Conservation (phyloP, 495 filamentous ascomycete genomes). For the Collariella sp. region DNA sequence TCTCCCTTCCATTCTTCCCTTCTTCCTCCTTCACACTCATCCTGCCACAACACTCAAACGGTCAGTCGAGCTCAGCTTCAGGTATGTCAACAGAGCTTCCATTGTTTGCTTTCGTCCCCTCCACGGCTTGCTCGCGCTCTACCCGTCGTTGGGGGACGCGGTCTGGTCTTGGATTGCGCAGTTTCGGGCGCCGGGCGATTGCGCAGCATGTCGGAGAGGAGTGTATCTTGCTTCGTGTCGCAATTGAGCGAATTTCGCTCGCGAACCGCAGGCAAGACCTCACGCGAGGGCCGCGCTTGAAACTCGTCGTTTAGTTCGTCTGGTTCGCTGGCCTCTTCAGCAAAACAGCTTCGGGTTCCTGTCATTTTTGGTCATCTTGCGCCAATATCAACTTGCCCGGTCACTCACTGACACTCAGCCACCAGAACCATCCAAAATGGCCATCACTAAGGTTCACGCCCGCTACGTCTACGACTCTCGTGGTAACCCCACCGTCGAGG, state of each 20-base stretch:
- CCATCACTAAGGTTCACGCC: conserved; percentile 97
- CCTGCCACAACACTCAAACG: conserved; percentile 3
- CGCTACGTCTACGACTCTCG: conserved; percentile 99
- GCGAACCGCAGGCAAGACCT: no score
- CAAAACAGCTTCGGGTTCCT: neutral
- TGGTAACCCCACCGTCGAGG: conserved; percentile 88
- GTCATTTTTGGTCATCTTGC: neutral
- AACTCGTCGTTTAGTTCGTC: neutral
- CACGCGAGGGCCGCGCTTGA: neutral
- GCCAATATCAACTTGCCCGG: neutral
- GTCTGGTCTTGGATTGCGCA: neutral
- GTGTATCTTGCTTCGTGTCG: neutral
- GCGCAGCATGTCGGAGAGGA: neutral
- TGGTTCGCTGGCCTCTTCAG: neutral
- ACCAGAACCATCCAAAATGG: conserved; percentile 51
- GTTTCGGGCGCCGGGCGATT: neutral
- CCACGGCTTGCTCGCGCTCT: neutral
- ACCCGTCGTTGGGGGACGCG: neutral
- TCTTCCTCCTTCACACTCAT: conserved; percentile 1
- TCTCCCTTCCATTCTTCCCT: conserved; percentile 1
- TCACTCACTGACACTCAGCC: conserved; percentile 9
- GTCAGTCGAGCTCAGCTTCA: conserved; percentile 9
- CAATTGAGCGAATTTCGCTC: neutral
- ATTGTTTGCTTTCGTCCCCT: neutral
- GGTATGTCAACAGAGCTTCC: conserved; percentile 3